Base-by-base conservation (phyloP, 2,329 filamentous ascomycete species). In the Epicoccum nigrum region DNA sequence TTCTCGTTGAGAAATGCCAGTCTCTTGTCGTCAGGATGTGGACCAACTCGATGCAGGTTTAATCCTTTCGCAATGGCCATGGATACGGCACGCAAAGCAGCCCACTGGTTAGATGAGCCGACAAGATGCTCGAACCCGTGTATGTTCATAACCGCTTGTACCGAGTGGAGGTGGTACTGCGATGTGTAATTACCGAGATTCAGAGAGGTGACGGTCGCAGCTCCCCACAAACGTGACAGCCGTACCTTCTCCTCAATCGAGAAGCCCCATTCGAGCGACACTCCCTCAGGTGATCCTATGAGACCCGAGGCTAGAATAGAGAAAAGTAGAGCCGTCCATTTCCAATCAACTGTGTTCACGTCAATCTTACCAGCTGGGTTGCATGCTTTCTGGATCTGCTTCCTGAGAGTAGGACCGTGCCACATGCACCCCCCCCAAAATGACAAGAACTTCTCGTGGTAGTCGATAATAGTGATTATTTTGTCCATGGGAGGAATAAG, bases 61-160 rank as follows among this genome's bases (percentile, higher is more conserved):
- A 82, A 65, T 1, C 75, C 74, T 59, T 79, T 77, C 2, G 77
- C 78, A 34, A 82, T 79, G 7, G 78, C 71, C 5, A 77, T 65
- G 2, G 75, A 78, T 1, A 77, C 72, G 2, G 74, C 76, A 7
- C 80, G 69, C 16, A 78, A 69, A 1, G 79, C 75, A 4, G 72
- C 75, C 51, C 79, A 78, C 33, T 75, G 76, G 54, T 79, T 79
- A 6, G 77, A 77, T 19, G 74, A 76, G 1, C 79, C 79, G 1
- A 81, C 69, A 13, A 79, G 64, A 60, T 82, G 79, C 7, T 78
- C 79, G 7, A 76, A 76, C 3, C 79, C 76, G n/a, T 79, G 79
- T 23, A 79, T 64, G 1, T 74, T 77, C 8, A 76, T 67, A 31
- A 82, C 78, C 4, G 79, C 74, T 57, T 81, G 75, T 3, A 80